Evolutionary conservation across 148 eudicot species (phyloP), one percentile per base, ranked within the genome.

Genomic region (Persicaria maculosa): DNA sequence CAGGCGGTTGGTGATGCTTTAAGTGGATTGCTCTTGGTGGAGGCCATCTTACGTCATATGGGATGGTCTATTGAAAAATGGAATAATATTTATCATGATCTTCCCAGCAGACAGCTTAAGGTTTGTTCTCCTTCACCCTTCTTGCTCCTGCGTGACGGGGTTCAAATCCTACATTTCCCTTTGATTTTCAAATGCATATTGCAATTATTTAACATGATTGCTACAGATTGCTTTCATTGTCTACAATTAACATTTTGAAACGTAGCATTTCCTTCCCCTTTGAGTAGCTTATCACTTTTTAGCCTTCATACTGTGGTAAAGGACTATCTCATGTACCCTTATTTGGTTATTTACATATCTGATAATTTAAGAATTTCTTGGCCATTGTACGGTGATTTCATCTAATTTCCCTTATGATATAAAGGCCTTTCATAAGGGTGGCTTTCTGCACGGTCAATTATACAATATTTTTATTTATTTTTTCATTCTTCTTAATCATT

Each of bases 1-100:
- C 99, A 92, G 74, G 99, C 99, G 16, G 94, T 95, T 78, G 99
- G 99, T 59, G 99, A 95, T 80, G 96, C 99, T 45, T 75, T 95
- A 79, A 92, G 97, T 76, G 99, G 99, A 64, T 52, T 92, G 86
- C 84, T 95, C 69, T 82, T 95, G 59, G 99, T 95, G 73, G 99
- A 92, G 78, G 93, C 83, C 52, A 92, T 90, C 64, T 79, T 95
- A 81, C 86, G 61, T 72, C 89, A 92, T 73, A 86, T 76, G 83
- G 90, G 94, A 61, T 92, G 99, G 97, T 92, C 97, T 10, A 83
- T 95, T 53, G 76, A 85, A 22, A 83, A 82, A 78, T 95, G 99
- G 99, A 92, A 79, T 83, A 87, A 88, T 59, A 89, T 95, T 57
- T 95, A 95, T 69, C 80, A 74, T 74, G 99, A 95, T 84, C 76